These are phyloP conservation scores for Eleusine indica DNA, from an alignment of 176 grass and related monocot species.

Conservation along the genomic window DNA sequence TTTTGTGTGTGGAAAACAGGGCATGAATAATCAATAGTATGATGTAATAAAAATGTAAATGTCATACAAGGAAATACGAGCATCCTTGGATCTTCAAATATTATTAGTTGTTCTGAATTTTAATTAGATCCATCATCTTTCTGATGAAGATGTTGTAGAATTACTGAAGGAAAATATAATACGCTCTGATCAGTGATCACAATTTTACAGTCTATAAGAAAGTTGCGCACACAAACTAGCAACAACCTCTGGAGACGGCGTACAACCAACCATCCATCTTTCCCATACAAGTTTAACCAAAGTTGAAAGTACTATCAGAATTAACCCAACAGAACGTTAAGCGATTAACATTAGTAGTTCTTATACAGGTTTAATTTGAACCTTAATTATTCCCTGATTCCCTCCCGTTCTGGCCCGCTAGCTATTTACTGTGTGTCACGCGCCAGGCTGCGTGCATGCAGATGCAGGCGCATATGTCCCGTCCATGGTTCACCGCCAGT, in stretches of 20 bases:
- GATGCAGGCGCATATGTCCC: not conserved
- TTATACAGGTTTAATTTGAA: constrained; percentile 2
- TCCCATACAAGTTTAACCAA: constrained; percentile 33
- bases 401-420: not conserved
- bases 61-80: not conserved
- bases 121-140: not conserved
- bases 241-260: constrained; percentile 15
- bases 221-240: constrained; percentile 19
- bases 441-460: not conserved
- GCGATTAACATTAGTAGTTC: constrained; percentile 44
- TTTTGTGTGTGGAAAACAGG: no score
- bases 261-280: not conserved
- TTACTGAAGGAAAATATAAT: constrained; percentile 1
- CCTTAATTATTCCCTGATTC: constrained; percentile 57
- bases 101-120: not conserved
- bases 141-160: not conserved
- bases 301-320: constrained; percentile 39
- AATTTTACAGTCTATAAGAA: constrained; percentile 25
- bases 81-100: not conserved
- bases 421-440: constrained; percentile 50
- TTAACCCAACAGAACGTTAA: constrained; percentile 36
- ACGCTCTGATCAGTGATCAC: not conserved
- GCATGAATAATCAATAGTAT: no score
- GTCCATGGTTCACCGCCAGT: constrained; percentile 3
- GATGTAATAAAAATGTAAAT: not conserved